Conservation (phyloP, 179 eudicot species). For the Beta macrorhiza region DNA sequence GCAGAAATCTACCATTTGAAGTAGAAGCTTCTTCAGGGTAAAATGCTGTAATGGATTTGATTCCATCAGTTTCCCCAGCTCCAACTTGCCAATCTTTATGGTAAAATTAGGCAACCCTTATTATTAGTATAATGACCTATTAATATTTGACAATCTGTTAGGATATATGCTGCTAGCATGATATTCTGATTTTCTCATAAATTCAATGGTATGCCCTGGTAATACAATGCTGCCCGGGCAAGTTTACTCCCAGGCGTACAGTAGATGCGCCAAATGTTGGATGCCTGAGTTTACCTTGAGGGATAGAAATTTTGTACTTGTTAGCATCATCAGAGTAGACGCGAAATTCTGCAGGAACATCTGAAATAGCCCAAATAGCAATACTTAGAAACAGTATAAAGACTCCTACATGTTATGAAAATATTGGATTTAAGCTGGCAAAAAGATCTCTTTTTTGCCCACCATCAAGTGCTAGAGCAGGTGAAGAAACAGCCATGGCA, state of each 20-base stretch:
- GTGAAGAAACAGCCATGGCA: slow-evolving; percentile 8
- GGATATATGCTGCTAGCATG: not conserved
- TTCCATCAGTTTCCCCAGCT: slow-evolving; percentile 57
- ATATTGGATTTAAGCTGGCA: not conserved
- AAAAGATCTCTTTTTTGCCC: not conserved
- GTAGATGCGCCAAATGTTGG: not conserved
- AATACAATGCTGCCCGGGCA: too few relatives aligned
- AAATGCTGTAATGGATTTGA: slow-evolving; percentile 72
- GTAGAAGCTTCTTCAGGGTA: slow-evolving; percentile 61
- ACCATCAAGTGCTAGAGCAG: slow-evolving; percentile 29
- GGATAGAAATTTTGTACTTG: slow-evolving; percentile 69
- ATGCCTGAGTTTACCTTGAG: slow-evolving; percentile 50
- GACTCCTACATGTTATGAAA: not conserved
- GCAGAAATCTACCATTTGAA: slow-evolving; percentile 57
- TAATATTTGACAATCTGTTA: not conserved
- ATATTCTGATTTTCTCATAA: not conserved
- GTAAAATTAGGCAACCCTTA: not conserved
- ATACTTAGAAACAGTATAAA: not conserved
- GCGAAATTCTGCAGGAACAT: slow-evolving; percentile 48
- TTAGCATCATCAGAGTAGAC: slow-evolving; percentile 69
- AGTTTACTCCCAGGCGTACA: too few relatives aligned
- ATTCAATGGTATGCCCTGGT: too few relatives aligned
- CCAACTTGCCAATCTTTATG: slow-evolving; percentile 86
- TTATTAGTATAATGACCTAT: too few relatives aligned
- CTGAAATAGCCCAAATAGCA: slow-evolving; percentile 28